A percentile compares a stretch with the other conserved stretches of the same genome.
Conservation (phyloP, 2,329 filamentous ascomycete genomes). For the Fusarium praegraminearum region DNA sequence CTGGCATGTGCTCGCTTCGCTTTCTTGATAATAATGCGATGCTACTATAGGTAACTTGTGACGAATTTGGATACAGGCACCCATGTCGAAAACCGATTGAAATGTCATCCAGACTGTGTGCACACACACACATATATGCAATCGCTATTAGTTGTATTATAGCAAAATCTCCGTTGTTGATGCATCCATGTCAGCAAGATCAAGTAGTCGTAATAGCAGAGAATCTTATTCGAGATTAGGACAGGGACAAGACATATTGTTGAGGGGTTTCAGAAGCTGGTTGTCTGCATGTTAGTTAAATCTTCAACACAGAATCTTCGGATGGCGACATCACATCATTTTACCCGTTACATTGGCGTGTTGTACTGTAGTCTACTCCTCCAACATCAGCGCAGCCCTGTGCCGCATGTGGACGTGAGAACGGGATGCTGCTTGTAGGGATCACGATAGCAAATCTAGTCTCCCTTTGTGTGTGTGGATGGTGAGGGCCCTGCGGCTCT, state of each 20-base stretch:
- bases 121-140: conserved; percentile 5
- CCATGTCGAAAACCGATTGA: conserved; percentile 19
- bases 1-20: conserved; percentile 29
- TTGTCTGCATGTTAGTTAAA: conserved; percentile 17
- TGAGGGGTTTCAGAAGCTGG: conserved; percentile 15
- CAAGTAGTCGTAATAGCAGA: background rate
- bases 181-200: conserved; percentile 15
- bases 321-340: conserved; percentile 19
- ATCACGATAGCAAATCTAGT: conserved; percentile 42
- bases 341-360: conserved; percentile 15
- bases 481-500: background rate
- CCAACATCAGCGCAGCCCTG: conserved; percentile 31
- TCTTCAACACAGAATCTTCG: conserved; percentile 15
- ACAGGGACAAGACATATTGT: conserved; percentile 6
- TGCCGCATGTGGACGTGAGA: conserved; percentile 34
- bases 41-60: conserved; percentile 28
- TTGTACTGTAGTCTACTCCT: conserved; percentile 17
- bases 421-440: conserved; percentile 38
- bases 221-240: conserved; percentile 17
- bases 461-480: conserved; percentile 14
- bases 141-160: conserved; percentile 8
- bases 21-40: conserved; percentile 29
- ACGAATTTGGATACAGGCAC: conserved; percentile 12
- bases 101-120: conserved; percentile 9
- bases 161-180: conserved; percentile 2